Evolutionary conservation across 2,329 filamentous ascomycete genomes (phyloP).

Genomic region (Xylaria sp.): DNA sequence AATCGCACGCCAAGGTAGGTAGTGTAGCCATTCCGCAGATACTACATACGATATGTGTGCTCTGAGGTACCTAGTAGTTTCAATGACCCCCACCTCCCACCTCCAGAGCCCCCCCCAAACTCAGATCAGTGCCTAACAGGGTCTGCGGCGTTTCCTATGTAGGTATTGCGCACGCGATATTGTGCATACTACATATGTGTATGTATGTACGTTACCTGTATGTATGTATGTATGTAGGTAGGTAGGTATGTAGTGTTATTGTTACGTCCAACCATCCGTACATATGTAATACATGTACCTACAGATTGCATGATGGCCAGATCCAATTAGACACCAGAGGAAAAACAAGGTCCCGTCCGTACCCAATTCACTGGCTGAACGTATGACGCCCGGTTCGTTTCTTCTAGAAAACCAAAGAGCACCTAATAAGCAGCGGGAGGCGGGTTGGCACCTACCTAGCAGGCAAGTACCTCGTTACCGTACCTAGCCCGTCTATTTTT

Average conservation of each 20-base stretch:
- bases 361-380: too few relatives aligned
- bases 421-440: too few relatives aligned
- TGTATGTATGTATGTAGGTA: not conserved
- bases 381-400: too few relatives aligned
- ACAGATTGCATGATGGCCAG: not conserved
- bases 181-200: not conserved
- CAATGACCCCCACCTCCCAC: not conserved
- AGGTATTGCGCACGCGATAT: not conserved
- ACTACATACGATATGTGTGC: too few relatives aligned
- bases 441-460: too few relatives aligned
- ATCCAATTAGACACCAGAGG: conserved; percentile 5
- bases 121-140: not conserved
- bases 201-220: not conserved
- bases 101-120: too few relatives aligned
- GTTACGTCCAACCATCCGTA: too few relatives aligned
- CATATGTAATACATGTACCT: not conserved
- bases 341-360: conserved; percentile 5
- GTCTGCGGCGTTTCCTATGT: conserved; percentile 12
- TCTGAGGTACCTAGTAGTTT: too few relatives aligned
- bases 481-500: conserved; percentile 8
- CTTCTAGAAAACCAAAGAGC: conserved; percentile 11
- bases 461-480: not conserved
- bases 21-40: too few relatives aligned
- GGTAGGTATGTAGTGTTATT: too few relatives aligned
- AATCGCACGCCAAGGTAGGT: too few relatives aligned